Base-by-base conservation (phyloP, 306 rosid species). In the Inga laurina region DNA sequence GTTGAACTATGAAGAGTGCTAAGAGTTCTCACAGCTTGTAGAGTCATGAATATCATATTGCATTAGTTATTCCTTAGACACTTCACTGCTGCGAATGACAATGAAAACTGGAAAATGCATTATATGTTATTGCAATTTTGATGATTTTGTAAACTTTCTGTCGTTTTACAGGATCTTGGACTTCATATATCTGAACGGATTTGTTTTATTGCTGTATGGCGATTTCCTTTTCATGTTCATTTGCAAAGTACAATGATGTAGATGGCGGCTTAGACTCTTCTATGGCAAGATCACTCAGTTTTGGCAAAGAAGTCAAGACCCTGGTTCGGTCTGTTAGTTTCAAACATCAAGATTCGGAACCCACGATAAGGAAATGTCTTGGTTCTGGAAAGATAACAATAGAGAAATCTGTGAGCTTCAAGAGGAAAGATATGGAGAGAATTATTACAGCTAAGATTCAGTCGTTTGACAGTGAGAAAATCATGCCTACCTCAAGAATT, bases 351-450 rank as follows among this genome's bases (percentile, higher is more conserved):
- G 92, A 87, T 81, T 82, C 83, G 62, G 95, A 91, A 86, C 84
- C 90, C 18, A 80, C 74, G 4, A 78, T 88, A 67, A 24, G 74
- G 82, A 88, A 80, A 82, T 87, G 91, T 15, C 75, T 81, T 4
- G 88, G 88, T 41, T 83, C 85, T 37, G 91, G 86, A 77, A 88
- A 67, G 81, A 87, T 89, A 90, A 79, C 69, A 76, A 5, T 91
- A 70, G 91, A 91, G 86, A 78, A 86, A 67, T 89, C 93, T 24
- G 88, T 89, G 71, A 89, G 89, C 87, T 86, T 91, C 45, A 83
- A 86, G 62, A 87, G 88, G 34, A 64, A 61, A 32, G 91, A 89
- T 12, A 56, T 86, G 24, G 90, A 86, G 79, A 89, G 83, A 59
- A 81, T 84, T 82, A 44, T 82, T 21, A 73, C 83, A 12, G 35